Percentiles rank a stretch among this genome's conserved stretches.
These are phyloP conservation scores for Neoconidiobolus thromboides DNA, from an alignment of 371 early-diverging fungal species.

Conservation along the genomic window DNA sequence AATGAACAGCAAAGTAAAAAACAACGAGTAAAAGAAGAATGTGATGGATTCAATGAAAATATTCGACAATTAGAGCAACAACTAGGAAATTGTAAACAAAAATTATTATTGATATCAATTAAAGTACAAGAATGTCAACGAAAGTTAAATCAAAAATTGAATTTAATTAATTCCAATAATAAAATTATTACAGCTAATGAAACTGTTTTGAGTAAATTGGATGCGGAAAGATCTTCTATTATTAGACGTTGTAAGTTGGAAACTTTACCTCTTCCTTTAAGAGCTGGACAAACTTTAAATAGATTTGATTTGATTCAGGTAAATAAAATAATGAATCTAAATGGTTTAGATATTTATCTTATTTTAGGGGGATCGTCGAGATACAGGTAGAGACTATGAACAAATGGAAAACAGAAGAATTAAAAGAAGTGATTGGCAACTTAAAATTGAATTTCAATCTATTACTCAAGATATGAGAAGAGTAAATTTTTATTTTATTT, in stretches of 20 bases:
- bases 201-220: conserved; percentile 47
- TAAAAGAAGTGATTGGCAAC: conserved; percentile 19
- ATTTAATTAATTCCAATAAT: not conserved
- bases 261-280: conserved; percentile 59
- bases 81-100: conserved; percentile 17
- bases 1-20: too few relatives aligned
- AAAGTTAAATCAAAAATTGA: not conserved
- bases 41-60: too few relatives aligned
- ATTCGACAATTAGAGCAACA: conserved; percentile 15
- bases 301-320: not conserved
- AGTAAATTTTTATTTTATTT: conserved; percentile 17
- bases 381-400: conserved; percentile 13
- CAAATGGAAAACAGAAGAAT: conserved; percentile 14
- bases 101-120: not conserved
- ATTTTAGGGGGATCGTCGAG: conserved; percentile 13
- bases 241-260: conserved; percentile 80
- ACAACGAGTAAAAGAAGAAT: too few relatives aligned
- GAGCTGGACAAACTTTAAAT: not conserved
- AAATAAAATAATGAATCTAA: not conserved
- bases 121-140: not conserved
- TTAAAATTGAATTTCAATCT: conserved; percentile 17
- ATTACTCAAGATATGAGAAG: conserved; percentile 22
- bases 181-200: conserved; percentile 47
- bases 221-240: conserved; percentile 53
- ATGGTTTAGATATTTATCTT: conserved; percentile 23